These are phyloP conservation scores for Diaporthe vexans DNA, from an alignment of 2,329 filamentous ascomycete genomes.

Conservation along the genomic window DNA sequence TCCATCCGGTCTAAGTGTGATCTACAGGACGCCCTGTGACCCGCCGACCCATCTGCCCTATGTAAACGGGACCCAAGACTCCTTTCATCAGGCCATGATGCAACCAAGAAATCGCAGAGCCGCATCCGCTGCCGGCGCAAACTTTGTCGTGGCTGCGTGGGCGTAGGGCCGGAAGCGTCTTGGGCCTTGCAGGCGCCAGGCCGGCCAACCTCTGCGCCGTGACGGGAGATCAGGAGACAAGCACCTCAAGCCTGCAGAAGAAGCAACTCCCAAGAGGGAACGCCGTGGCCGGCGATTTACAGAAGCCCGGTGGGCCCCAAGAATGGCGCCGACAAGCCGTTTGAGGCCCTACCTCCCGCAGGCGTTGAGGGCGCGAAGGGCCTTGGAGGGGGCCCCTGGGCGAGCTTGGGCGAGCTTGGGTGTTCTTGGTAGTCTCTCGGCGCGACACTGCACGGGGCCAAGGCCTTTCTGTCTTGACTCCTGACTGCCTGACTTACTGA, in stretches of 20 bases:
- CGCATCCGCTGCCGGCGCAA: constrained; percentile 1
- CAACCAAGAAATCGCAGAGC: constrained; percentile 8
- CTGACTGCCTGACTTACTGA: neutral
- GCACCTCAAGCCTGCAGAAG: neutral
- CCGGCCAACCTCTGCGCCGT: neutral
- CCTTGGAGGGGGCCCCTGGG: neutral
- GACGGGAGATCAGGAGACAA: constrained; percentile 6
- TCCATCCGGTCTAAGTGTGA: constrained; percentile 15
- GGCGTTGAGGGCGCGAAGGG: neutral
- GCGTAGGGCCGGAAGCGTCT: too few relatives aligned
- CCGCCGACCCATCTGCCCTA: neutral
- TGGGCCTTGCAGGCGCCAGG: too few relatives aligned
- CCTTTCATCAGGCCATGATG: constrained; percentile 29
- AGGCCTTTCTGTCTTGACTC: neutral
- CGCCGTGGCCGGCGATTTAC: neutral
- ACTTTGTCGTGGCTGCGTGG: neutral
- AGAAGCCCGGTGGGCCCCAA: neutral
- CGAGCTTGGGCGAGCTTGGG: constrained; percentile 7
- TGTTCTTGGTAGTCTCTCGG: constrained; percentile 16
- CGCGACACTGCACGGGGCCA: neutral
- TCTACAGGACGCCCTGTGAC: neutral
- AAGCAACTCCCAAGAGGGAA: neutral
- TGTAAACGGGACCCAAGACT: constrained; percentile 11
- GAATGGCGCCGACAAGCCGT: neutral
- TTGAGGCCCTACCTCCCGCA: neutral